Evolutionary conservation across 73 alveolate genomes (phyloP).

Genomic region (Durusdinium trenchii): DNA sequence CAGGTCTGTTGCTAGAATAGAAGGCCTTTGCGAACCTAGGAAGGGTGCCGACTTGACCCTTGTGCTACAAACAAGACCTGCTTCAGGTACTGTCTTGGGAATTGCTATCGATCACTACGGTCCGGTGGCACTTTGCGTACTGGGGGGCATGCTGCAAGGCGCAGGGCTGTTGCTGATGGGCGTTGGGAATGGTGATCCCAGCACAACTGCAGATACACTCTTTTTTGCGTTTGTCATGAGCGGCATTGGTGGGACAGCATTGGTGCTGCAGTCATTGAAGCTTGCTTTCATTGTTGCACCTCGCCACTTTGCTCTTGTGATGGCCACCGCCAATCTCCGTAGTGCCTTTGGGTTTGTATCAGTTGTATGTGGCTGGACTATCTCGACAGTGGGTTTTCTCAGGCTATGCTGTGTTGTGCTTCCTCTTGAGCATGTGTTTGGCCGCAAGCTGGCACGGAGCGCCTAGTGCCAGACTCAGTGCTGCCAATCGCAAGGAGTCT

Average conservation of each 20-base stretch:
- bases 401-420: constrained; percentile 48
- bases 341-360: constrained; percentile 56
- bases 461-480: constrained; percentile 44
- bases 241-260: constrained; percentile 64
- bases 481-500: constrained; percentile 27
- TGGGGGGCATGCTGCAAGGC: constrained; percentile 48
- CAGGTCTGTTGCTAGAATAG: too few species aligned
- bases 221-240: constrained; percentile 54
- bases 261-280: constrained; percentile 57
- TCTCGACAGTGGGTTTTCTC: constrained; percentile 46
- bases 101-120: constrained; percentile 38
- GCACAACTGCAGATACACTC: neutral
- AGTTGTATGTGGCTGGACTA: constrained; percentile 24
- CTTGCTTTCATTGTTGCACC: constrained; percentile 59
- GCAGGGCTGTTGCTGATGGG: constrained; percentile 49
- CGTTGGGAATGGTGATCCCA: neutral
- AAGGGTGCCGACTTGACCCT: too few species aligned
- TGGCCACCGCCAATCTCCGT: constrained; percentile 51
- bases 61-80: too few species aligned
- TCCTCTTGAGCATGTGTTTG: constrained; percentile 29
- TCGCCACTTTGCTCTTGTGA: constrained; percentile 34
- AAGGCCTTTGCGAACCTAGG: too few species aligned
- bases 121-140: constrained; percentile 29
- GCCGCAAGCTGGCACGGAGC: constrained; percentile 57
- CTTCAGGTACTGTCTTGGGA: constrained; percentile 33